A percentile compares a stretch with the other conserved stretches of the same genome.
These are phyloP conservation scores for Nicotiana knightiana DNA, from an alignment of 257 asterid genomes.

Conservation along the genomic window DNA sequence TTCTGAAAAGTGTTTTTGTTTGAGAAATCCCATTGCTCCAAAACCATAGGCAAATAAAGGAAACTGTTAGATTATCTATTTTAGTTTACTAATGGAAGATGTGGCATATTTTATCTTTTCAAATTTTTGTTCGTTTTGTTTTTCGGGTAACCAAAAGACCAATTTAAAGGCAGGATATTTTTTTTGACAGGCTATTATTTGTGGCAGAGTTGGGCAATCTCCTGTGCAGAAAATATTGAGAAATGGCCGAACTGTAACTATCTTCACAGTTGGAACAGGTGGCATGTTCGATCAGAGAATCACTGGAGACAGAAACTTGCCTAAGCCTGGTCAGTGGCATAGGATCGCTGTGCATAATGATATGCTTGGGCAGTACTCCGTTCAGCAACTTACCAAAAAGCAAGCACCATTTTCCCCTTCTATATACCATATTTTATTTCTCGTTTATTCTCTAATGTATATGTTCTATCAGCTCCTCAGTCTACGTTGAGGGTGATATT, in stretches of 20 bases:
- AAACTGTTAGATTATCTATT: neutral
- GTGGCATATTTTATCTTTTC: neutral
- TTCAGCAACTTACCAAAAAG: conserved; percentile 83
- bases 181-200: conserved; percentile 64
- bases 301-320: conserved; percentile 42
- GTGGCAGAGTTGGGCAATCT: conserved; percentile 88
- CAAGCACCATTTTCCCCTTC: conserved; percentile 19
- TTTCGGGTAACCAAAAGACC: neutral
- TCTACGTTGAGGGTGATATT: conserved; percentile 92
- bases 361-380: conserved; percentile 76
- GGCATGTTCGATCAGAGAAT: conserved; percentile 92
- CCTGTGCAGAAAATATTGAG: conserved; percentile 94
- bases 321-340: conserved; percentile 97
- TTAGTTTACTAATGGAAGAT: neutral
- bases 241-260: conserved; percentile 75
- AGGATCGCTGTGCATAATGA: conserved; percentile 92
- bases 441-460: conserved; percentile 24
- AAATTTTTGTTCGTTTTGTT: neutral
- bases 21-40: neutral
- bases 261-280: conserved; percentile 91
- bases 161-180: neutral
- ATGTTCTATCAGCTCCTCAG: conserved; percentile 70
- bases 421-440: neutral
- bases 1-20: neutral
- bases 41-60: neutral